phyloP scores from a whole-genome alignment of 2,329 filamentous ascomycete species.

The Aotearoamyces nothofagi region DNA sequence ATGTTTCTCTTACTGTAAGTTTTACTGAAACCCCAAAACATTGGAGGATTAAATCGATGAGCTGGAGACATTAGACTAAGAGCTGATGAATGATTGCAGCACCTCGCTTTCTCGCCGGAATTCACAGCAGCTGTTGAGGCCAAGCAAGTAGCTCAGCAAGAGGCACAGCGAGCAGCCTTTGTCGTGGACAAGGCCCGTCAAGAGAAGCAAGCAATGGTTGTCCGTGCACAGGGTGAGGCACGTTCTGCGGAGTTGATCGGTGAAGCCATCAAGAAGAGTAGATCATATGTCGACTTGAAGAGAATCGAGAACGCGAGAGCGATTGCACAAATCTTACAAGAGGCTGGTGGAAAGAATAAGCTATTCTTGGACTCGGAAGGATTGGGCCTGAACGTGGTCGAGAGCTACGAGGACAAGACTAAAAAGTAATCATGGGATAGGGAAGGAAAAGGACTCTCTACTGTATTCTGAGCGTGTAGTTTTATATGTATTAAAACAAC shows the following conservation, averaged over 20 bases:
- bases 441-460: slow-evolving; percentile 26
- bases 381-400: slow-evolving; percentile 76
- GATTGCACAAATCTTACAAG: slow-evolving; percentile 80
- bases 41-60: too few species aligned
- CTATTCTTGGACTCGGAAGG: slow-evolving; percentile 85
- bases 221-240: slow-evolving; percentile 97
- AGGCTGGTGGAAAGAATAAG: slow-evolving; percentile 78
- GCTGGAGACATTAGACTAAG: too few species aligned
- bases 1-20: slow-evolving; percentile 87
- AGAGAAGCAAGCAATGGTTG: slow-evolving; percentile 98
- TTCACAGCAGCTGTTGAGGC: slow-evolving; percentile 61
- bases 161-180: slow-evolving; percentile 93
- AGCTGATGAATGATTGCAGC: slow-evolving; percentile 26
- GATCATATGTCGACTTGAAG: slow-evolving; percentile 90
- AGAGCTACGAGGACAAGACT: slow-evolving; percentile 26
- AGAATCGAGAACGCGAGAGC: slow-evolving; percentile 92
- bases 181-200: slow-evolving; percentile 97
- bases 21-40: background rate
- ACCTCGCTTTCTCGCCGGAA: slow-evolving; percentile 58
- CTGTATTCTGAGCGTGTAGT: slow-evolving; percentile 24
- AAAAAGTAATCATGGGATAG: slow-evolving; percentile 26
- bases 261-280: slow-evolving; percentile 98
- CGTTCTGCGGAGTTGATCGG: slow-evolving; percentile 95
- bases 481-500: slow-evolving; percentile 10
- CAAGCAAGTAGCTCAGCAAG: slow-evolving; percentile 70